Base-by-base conservation (phyloP, 1,284 basidiomycete species). In the Trichosporon sp. region DNA sequence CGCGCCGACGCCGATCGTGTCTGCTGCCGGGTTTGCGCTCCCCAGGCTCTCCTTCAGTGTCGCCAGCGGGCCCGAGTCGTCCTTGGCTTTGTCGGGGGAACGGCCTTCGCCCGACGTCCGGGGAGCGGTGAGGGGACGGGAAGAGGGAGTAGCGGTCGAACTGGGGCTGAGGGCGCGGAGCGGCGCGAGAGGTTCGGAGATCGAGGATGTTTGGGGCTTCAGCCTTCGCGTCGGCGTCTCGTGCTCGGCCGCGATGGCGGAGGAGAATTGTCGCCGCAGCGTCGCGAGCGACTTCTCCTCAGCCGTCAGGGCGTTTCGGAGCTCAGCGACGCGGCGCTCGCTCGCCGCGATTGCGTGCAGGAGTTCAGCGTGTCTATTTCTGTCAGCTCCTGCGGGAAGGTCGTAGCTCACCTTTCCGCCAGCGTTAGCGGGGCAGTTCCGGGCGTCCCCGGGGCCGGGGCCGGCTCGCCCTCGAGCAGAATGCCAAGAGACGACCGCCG, bases 1-100 rank as follows among this genome's bases (percentile, higher is more conserved):
- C 66, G 71, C 71, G 11, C 31, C 31, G 31, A 63, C 59, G 59
- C 59, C 59, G 32, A 63, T 32, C 11, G 59, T n/a, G 16, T 63
- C 59, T 1, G 12, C 16, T 6, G 31, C 59, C 5, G 56, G 26
- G 31, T 61, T 35, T 8, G 5, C 8, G 8, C 7, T 10, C 5
- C 51, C 51, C 4, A 54, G 21, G 6, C 6, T 8, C 19, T 54
- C 51, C 11, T 54, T 54, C 6, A 54, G 51, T 3, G 51, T 11
- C 10, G 51, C 51, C 10, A 21, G 51, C 6, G 51, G 19, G 6
- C 19, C 51, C 7, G 14, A 10, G 7, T 11, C 19, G 19, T 7
- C 21, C 19, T 16, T 54, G 14, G 2, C 51, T 54, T 26, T 16
- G 19, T 40, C 38, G 38, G 38, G 35, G 38, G 38, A 40, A 2